Percentiles rank a stretch among this genome's conserved stretches.
These are phyloP conservation scores for Euphorbia corollata DNA, from an alignment of 441 rosid species.

Conservation along the genomic window DNA sequence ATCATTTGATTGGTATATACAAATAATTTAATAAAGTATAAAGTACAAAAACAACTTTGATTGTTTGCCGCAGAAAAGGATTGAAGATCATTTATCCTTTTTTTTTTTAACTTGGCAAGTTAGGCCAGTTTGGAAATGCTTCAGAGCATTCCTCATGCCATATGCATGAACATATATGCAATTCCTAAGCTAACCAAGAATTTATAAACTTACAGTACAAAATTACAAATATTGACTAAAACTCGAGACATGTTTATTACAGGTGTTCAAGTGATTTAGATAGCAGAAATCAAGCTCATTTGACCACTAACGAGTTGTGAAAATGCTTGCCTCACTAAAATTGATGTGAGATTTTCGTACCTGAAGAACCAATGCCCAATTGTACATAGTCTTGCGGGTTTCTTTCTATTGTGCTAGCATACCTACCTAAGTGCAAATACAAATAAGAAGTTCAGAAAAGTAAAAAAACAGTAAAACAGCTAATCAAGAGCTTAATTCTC, in stretches of 20 bases:
- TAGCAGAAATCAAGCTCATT: neutral
- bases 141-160: neutral
- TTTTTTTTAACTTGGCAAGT: no score
- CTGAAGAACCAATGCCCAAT: conserved; percentile 99
- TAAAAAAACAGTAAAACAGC: conserved; percentile 9
- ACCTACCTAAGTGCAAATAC: conserved; percentile 43
- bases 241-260: neutral
- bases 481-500: conserved; percentile 11
- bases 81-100: no score
- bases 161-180: neutral
- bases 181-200: neutral
- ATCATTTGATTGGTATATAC: no score
- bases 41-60: no score
- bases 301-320: neutral
- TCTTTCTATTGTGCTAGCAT: conserved; percentile 79
- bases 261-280: neutral
- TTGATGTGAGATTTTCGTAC: conserved; percentile 28
- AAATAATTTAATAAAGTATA: no score
- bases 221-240: neutral
- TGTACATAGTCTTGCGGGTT: conserved; percentile 91
- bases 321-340: neutral
- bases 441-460: conserved; percentile 9
- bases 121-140: no score
- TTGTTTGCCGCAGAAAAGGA: no score
- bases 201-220: neutral